Base-by-base conservation (phyloP, 2,329 filamentous ascomycete species). In the Nakataea oryzae region DNA sequence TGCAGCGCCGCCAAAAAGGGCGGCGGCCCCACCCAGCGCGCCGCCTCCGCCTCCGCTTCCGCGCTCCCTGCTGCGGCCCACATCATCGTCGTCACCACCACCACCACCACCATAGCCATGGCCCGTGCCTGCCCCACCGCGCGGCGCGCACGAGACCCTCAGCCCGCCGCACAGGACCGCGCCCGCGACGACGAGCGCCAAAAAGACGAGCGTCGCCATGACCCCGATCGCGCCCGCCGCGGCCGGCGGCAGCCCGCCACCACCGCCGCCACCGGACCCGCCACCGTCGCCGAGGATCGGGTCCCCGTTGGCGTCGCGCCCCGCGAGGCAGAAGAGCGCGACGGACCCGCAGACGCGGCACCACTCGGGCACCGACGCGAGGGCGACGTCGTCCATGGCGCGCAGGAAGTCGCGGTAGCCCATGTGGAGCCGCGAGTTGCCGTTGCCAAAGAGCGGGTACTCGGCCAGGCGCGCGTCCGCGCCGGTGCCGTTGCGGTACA, bases 401-500 rank as follows among this genome's bases (percentile, higher is more conserved):
- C 61, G 62, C 3, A 70, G 63, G 63, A 83, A 83, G 5, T 72
- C 70, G 1, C 64, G 64, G 64, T 74, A 81, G 0, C 70, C 67
- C 59, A 82, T 73, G 29, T 64, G 68, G 3, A 67, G 65, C 24
- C 74, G 70, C 27, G 67, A 67, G 34, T 70, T 68, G 3, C 71
- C 71, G 54, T 72, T 70, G 9, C 72, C 72, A 60, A 81, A 81
- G 3, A 82, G 70, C 4, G 75, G 66, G 57, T 77, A 75, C 41
- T 70, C 69, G 3, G 63, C 64, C n/a, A 81, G 73, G 0, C 68
- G 64, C 0, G 72, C 70, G 5, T 70, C 68, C 1, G 67, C 63
- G 24, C 76, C 73, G 8, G 79, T 77, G 62, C 78, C 77, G 55
- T 80, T 78, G 34, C 80, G 78, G 72, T 84, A 86, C 3, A 81